These are phyloP conservation scores for Fusarium oligoseptatum DNA, from an alignment of 2,329 filamentous ascomycete genomes.

Conservation along the genomic window DNA sequence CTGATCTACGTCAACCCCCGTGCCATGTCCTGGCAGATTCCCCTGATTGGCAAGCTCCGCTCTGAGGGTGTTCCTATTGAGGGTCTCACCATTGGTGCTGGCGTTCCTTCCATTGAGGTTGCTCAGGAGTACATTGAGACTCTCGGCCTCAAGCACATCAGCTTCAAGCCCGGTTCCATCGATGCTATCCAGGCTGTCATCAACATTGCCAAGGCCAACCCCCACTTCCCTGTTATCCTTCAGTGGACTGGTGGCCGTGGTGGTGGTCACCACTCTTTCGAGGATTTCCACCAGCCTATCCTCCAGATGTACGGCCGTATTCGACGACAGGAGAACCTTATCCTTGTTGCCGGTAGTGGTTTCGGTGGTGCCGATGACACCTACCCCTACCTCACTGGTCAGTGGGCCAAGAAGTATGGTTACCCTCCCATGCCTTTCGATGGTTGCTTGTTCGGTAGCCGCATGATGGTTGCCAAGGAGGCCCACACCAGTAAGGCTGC, in stretches of 20 bases:
- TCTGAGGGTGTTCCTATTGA: slow-evolving; percentile 91
- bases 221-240: slow-evolving; percentile 89
- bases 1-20: slow-evolving; percentile 91
- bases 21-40: slow-evolving; percentile 94
- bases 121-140: slow-evolving; percentile 95
- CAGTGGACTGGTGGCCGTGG: slow-evolving; percentile 97
- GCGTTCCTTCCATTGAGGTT: slow-evolving; percentile 93
- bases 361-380: slow-evolving; percentile 93
- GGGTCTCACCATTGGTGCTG: slow-evolving; percentile 91
- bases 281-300: slow-evolving; percentile 95
- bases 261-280: slow-evolving; percentile 93
- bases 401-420: slow-evolving; percentile 88
- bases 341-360: slow-evolving; percentile 90
- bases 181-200: slow-evolving; percentile 91
- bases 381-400: slow-evolving; percentile 90
- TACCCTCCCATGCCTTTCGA: slow-evolving; percentile 96
- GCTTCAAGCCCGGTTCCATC: slow-evolving; percentile 92
- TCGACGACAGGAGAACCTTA: slow-evolving; percentile 86
- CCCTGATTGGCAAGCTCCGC: slow-evolving; percentile 82
- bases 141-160: slow-evolving; percentile 90
- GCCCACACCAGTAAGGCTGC: slow-evolving; percentile 88
- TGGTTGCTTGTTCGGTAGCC: slow-evolving; percentile 89
- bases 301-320: slow-evolving; percentile 93
- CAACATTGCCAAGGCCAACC: slow-evolving; percentile 95
- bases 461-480: slow-evolving; percentile 96